These are phyloP conservation scores for Kodamaea derodonti DNA, from an alignment of 1,139 yeast species.

Conservation along the genomic window DNA sequence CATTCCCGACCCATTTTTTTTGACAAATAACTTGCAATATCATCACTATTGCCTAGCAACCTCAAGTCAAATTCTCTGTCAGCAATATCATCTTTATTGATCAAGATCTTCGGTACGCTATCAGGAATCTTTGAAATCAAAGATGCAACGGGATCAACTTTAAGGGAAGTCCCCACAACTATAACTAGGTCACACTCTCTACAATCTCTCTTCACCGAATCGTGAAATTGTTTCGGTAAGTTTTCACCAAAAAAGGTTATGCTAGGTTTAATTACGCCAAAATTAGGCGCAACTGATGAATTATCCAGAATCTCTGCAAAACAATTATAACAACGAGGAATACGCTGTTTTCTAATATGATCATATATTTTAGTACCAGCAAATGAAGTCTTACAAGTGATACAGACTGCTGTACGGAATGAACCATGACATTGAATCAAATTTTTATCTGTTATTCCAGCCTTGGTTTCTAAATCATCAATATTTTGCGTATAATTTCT, in stretches of 20 bases:
- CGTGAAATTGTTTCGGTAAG: conserved; percentile 47
- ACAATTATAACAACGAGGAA: conserved; percentile 76
- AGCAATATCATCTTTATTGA: conserved; percentile 72
- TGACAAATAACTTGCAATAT: conserved; percentile 66
- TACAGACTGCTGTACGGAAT: conserved; percentile 85
- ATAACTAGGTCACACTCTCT: conserved; percentile 67
- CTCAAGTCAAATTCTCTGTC: conserved; percentile 67
- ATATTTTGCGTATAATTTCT: conserved; percentile 94
- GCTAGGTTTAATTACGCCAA: conserved; percentile 80
- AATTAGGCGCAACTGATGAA: conserved; percentile 17
- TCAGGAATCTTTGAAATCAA: conserved; percentile 70
- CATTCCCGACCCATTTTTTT: conserved; percentile 14
- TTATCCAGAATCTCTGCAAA: conserved; percentile 23
- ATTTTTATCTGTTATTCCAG: conserved; percentile 67
- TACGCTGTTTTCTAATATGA: conserved; percentile 55
- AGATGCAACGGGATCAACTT: conserved; percentile 94
- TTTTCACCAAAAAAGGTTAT: conserved; percentile 93
- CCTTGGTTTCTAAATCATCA: conserved; percentile 86
- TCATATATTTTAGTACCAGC: conserved; percentile 65
- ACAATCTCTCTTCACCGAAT: conserved; percentile 14
- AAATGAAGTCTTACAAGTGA: conserved; percentile 66
- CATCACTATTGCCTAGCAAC: conserved; percentile 82
- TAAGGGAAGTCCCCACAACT: conserved; percentile 89
- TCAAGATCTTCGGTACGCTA: conserved; percentile 73
- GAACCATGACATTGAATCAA: conserved; percentile 96